Evolutionary conservation across 306 rosid species (phyloP), one percentile per base, ranked within the genome.

Genomic region (Argentina anserina): DNA sequence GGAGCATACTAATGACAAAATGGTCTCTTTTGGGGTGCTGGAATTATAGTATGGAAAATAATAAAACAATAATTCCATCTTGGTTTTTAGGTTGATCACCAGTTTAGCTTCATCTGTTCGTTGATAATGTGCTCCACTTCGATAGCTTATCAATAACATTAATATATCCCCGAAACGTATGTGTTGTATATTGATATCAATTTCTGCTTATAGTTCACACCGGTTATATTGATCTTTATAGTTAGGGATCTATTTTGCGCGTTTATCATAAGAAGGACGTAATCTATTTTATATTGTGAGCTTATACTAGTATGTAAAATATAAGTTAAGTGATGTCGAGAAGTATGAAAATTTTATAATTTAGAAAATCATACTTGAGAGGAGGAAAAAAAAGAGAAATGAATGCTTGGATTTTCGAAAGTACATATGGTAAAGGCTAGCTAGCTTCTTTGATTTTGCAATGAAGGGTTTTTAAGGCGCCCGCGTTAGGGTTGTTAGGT

Each of bases 1-100:
- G 21, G 55, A 26, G 21, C 29, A 40, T 23, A 33, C 40, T 71
- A 53, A 58, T 71, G 67, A 40, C 39, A 68, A 68, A 49, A 46
- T 40, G 52, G n/a, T 65, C 50, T 23, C 47, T 40, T 65, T 65
- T 11, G 10, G 6, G 18, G 49, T 39, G 45, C 15, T 36, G 45
- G 45, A 63, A 63, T 61, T 33, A 56, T 56, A 26, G 18, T 55
- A 20, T 15, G 4, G 21, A 46, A 49, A 49, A 49, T 49, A 2
- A 20, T 49, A 5, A 47, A 17, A 47, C 25, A 7, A 49, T 52
- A 21, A 8, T 7, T 52, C 14, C 59, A 3, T 52, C 11, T 21
- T 52, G 14, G 3, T 52, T 50, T 52, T 9, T 52, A n/a, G 59
- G 26, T n/a, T 4, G 26, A 52, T n/a, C 26, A 50, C 6, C 21